Evolutionary conservation across 176 grass and related monocot genomes (phyloP), one percentile per base, ranked within the genome.

Genomic region (Bromus sterilis): DNA sequence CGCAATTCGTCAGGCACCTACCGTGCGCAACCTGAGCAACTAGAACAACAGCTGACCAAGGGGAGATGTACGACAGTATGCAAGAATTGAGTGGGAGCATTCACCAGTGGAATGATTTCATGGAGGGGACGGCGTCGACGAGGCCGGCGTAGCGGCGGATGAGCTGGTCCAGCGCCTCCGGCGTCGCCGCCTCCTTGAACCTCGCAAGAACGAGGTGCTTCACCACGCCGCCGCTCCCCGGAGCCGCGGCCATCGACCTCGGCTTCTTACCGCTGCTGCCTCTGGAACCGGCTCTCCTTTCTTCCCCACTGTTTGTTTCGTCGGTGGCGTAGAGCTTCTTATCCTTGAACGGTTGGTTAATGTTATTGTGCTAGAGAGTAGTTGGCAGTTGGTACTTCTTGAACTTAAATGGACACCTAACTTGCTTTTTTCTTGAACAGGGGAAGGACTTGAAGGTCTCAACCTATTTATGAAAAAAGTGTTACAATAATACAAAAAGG

Each of bases 71-170:
- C 43, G 4, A 46, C 43, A 46, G 43, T 4, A 44, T 35, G 12
- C 20, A 15, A 14, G 42, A n/a, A 49, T 43, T 14, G 26, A 16
- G 1, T 4, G 43, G 43, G 23, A 31, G 40, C 7, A 37, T 86
- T 1, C 25, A 97, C 94, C 94, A 97, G 48, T 94, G 89, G 77
- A 97, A 97, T 42, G 74, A 82, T 36, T 92, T 97, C 94, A 97
- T 94, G 88, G 92, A 83, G 8, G 84, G 89, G 73, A 97, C 40
- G 44, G 70, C 62, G 56, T 62, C 24, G 80, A 97, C 87, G 68
- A 94, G 94, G 60, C 75, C 93, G 77, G 85, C 92, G 74, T 94
- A 97, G 42, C 87, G 86, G 32, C 72, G 48, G 89, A 97, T 91
- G 59, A 94, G 88, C 73, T 89, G 56, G 55, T 92, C 87, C 49